Conservation (phyloP, 2,329 filamentous ascomycete genomes). For the Venturia asperata region DNA sequence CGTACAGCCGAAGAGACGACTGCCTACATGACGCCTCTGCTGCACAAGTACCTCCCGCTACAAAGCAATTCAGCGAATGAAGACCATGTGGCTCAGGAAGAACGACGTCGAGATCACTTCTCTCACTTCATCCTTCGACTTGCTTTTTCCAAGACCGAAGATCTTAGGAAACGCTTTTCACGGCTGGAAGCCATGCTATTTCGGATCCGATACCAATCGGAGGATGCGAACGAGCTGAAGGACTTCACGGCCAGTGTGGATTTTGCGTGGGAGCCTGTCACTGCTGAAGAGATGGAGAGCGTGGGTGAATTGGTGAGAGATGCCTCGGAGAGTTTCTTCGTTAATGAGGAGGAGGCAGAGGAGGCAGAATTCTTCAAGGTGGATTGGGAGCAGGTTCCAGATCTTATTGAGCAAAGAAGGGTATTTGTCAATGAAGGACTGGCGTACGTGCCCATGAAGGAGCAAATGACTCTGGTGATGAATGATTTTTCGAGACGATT, state of each 20-base stretch:
- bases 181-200: slow-evolving; percentile 88
- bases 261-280: slow-evolving; percentile 77
- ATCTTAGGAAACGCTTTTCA: slow-evolving; percentile 77
- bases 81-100: slow-evolving; percentile 49
- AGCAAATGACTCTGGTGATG: slow-evolving; percentile 83
- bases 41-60: slow-evolving; percentile 81
- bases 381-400: slow-evolving; percentile 88
- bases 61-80: slow-evolving; percentile 63
- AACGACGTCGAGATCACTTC: slow-evolving; percentile 94
- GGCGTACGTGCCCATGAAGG: slow-evolving; percentile 81
- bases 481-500: slow-evolving; percentile 75
- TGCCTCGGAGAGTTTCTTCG: slow-evolving; percentile 32
- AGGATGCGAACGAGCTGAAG: slow-evolving; percentile 64
- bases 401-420: slow-evolving; percentile 71
- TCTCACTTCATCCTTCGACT: slow-evolving; percentile 94
- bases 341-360: slow-evolving; percentile 42
- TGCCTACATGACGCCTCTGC: slow-evolving; percentile 73
- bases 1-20: slow-evolving; percentile 74
- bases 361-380: slow-evolving; percentile 94
- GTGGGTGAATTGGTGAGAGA: slow-evolving; percentile 56
- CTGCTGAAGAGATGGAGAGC: slow-evolving; percentile 69
- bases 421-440: slow-evolving; percentile 75
- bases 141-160: slow-evolving; percentile 86
- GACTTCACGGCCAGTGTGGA: slow-evolving; percentile 70
- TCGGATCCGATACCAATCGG: slow-evolving; percentile 69